A percentile compares a stretch with the other conserved stretches of the same genome.
These are phyloP conservation scores for Austroboletus eburneus DNA, from an alignment of 768 basidiomycete species.

Conservation along the genomic window DNA sequence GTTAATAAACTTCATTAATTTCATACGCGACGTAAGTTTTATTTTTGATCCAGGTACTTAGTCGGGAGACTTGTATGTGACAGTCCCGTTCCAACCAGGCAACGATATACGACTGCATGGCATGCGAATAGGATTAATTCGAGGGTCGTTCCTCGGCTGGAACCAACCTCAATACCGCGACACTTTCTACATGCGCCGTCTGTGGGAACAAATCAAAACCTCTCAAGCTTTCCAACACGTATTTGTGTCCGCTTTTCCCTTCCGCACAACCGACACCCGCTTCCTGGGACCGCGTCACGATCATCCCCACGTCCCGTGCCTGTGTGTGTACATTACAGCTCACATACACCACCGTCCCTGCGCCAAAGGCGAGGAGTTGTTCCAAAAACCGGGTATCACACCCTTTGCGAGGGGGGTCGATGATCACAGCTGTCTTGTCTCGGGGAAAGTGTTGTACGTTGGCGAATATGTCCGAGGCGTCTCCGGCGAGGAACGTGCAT, in stretches of 20 bases:
- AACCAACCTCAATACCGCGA: conserved; percentile 60
- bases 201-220: conserved; percentile 97
- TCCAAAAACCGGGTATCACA: conserved; percentile 76
- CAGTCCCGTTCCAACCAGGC: too few species aligned
- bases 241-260: conserved; percentile 43
- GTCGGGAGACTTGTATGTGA: too few species aligned
- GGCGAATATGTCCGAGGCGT: conserved; percentile 82
- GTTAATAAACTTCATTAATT: too few species aligned
- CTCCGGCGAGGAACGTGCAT: conserved; percentile 70
- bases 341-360: conserved; percentile 77
- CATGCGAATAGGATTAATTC: neutral
- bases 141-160: neutral
- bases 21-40: too few species aligned
- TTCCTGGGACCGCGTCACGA: conserved; percentile 44
- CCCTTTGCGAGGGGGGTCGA: conserved; percentile 94
- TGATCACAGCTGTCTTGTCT: conserved; percentile 61
- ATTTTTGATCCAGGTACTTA: too few species aligned
- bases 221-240: conserved; percentile 75
- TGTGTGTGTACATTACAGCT: conserved; percentile 96
- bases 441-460: conserved; percentile 63
- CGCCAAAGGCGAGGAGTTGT: conserved; percentile 70
- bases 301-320: conserved; percentile 79
- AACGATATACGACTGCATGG: too few species aligned
- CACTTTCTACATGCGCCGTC: conserved; percentile 89
- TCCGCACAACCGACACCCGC: conserved; percentile 35